Base-by-base conservation (phyloP, 257 asterid genomes). In the Voacanga thouarsii region DNA sequence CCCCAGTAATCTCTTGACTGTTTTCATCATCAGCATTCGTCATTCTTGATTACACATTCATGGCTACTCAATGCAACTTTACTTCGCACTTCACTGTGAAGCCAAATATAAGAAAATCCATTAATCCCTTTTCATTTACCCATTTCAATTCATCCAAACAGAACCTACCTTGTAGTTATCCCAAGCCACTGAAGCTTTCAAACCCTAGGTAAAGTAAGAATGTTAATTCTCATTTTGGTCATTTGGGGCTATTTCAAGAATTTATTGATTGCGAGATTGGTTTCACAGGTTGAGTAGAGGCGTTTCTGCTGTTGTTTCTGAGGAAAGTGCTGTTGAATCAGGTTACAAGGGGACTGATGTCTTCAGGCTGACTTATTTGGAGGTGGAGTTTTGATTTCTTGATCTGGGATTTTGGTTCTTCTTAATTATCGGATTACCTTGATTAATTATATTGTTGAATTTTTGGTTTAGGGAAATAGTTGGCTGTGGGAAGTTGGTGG, bases 401-500 rank as follows among this genome's bases (percentile, higher is more conserved):
- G 37, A 28, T 30, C 6, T 66, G 7, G 33, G 66, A 59, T 44
- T 68, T 24, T 51, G 60, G 12, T 4, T n/a, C 70, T 60, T n/a
- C 15, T 53, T 24, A 41, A 6, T 41, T 41, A 12, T n/a, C 61
- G 55, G 56, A 30, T 8, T 30, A 7, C 57, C 19, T 78, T 75
- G 66, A 30, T 72, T 45, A 26, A 11, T 56, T 1, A 26, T 43
- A 43, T 77, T 63, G 80, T 60, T 75, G 72, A 37, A 39, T 55
- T 80, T 64, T 85, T 50, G 78, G 67, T 75, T 75, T 84, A 93
- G 98, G 97, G 93, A 23, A 95, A 95, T 86, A 89, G 97, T 83
- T 95, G 98, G 97, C 75, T 93, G 71, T 95, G 99, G 99, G 97
- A 95, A 85, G 96, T 95, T 16, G 93, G 96, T 82, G 96, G 91